These are phyloP conservation scores for Cytospora schulzeri DNA, from an alignment of 2,329 filamentous ascomycete genomes.

Conservation along the genomic window DNA sequence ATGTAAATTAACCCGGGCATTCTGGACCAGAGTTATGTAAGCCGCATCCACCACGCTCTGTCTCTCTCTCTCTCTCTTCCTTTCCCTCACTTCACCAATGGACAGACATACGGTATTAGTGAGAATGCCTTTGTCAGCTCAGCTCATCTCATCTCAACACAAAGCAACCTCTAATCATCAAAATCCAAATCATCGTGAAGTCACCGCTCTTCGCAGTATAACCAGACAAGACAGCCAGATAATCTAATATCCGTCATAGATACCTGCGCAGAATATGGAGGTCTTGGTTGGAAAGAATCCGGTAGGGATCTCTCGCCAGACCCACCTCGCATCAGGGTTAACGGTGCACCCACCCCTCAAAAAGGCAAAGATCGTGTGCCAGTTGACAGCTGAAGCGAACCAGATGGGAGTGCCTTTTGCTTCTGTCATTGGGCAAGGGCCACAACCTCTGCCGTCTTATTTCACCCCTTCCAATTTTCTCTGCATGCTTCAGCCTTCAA, in stretches of 20 bases:
- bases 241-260: not conserved
- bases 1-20: not conserved
- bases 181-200: not conserved
- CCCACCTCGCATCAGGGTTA: not conserved
- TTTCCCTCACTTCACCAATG: not conserved
- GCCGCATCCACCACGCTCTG: not conserved
- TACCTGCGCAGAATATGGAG: not conserved
- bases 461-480: slow-evolving; percentile 17
- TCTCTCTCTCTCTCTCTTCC: not conserved
- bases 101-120: too few relatives aligned
- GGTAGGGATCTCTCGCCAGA: not conserved
- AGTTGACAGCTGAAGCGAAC: slow-evolving; percentile 22
- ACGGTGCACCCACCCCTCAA: slow-evolving; percentile 13
- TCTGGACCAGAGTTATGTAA: not conserved
- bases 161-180: not conserved
- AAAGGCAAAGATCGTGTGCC: slow-evolving; percentile 23
- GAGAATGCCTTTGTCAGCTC: too few relatives aligned
- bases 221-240: not conserved
- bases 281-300: not conserved
- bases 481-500: slow-evolving; percentile 10
- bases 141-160: not conserved
- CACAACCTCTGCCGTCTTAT: slow-evolving; percentile 15
- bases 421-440: slow-evolving; percentile 14
- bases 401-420: slow-evolving; percentile 4
- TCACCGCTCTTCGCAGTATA: not conserved